Conservation (phyloP, 306 rosid species). For the Rubus parviflorus region DNA sequence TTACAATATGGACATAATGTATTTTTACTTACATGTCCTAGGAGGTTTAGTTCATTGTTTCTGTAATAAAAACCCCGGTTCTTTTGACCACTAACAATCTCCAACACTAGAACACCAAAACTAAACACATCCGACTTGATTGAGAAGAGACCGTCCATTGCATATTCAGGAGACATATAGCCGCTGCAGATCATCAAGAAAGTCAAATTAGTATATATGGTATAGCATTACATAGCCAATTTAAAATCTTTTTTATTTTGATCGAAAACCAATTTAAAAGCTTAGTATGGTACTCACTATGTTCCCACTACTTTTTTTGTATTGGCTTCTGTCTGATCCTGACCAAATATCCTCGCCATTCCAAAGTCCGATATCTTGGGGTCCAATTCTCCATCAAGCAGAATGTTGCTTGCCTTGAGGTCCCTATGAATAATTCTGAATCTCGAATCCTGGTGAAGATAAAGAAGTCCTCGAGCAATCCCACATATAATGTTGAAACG, state of each 20-base stretch:
- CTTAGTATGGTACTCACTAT: conserved; percentile 52
- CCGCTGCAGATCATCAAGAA: conserved; percentile 41
- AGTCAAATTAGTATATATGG: conserved; percentile 7
- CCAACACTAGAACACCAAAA: conserved; percentile 70
- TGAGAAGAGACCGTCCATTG: conserved; percentile 72
- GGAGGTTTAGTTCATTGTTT: conserved; percentile 56
- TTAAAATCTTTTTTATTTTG: no score
- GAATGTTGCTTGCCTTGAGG: conserved; percentile 70
- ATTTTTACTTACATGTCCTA: conserved; percentile 45
- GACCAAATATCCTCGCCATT: conserved; percentile 67
- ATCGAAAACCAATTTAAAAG: no score
- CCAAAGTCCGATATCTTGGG: conserved; percentile 87
- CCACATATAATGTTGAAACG: conserved; percentile 68
- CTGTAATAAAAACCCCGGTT: conserved; percentile 61
- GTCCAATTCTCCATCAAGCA: conserved; percentile 58
- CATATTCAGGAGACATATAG: conserved; percentile 81
- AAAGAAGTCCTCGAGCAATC: conserved; percentile 72
- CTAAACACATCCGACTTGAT: conserved; percentile 75
- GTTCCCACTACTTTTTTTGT: conserved; percentile 77
- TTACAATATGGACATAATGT: not conserved
- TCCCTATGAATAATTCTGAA: conserved; percentile 78
- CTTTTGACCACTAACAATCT: conserved; percentile 61
- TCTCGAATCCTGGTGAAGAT: conserved; percentile 77
- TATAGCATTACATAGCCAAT: not conserved
- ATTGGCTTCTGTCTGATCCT: conserved; percentile 59